Percentiles rank a stretch among this genome's conserved stretches.
Evolutionary conservation across 1,284 basidiomycete genomes (phyloP).

Genomic region (Ganoderma lingzhi): DNA sequence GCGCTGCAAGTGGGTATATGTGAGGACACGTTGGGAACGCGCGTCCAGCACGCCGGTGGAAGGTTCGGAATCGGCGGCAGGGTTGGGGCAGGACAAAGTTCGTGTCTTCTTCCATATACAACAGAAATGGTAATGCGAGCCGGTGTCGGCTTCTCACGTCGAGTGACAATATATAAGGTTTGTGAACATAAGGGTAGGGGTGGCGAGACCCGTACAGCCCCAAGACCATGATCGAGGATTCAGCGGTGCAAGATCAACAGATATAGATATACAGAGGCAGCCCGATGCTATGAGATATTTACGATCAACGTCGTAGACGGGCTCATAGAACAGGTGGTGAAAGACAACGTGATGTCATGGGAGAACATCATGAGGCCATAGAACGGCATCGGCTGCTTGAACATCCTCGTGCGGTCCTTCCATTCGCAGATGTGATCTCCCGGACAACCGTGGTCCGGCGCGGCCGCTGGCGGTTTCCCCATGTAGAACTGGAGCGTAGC

Average conservation of each 20-base stretch:
- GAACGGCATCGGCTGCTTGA: conserved; percentile 7
- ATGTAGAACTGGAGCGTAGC: conserved; percentile 2
- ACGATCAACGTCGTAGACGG: conserved; percentile 3
- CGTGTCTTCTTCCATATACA: not conserved
- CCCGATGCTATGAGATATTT: not conserved
- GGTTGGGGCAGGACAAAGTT: conserved; percentile 3
- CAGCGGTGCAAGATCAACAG: not conserved
- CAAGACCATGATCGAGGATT: not conserved
- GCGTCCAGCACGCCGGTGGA: conserved; percentile 2
- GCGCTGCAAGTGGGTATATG: not conserved
- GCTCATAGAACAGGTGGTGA: conserved; percentile 6
- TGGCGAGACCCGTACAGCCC: not conserved
- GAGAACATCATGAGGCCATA: conserved; percentile 6
- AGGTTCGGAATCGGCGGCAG: not conserved
- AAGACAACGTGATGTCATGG: conserved; percentile 7
- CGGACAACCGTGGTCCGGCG: not conserved
- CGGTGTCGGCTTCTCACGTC: conserved; percentile 1
- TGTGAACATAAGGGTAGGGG: not conserved
- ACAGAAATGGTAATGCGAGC: not conserved
- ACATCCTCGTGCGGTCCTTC: not conserved
- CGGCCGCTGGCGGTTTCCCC: not conserved
- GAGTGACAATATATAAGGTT: not conserved
- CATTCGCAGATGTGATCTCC: conserved; percentile 6
- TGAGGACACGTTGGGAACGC: conserved; percentile 9
- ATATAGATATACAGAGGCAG: too few species aligned